Base-by-base conservation (phyloP, 1,139 yeast genomes). In the Hansenula lynferdii region DNA sequence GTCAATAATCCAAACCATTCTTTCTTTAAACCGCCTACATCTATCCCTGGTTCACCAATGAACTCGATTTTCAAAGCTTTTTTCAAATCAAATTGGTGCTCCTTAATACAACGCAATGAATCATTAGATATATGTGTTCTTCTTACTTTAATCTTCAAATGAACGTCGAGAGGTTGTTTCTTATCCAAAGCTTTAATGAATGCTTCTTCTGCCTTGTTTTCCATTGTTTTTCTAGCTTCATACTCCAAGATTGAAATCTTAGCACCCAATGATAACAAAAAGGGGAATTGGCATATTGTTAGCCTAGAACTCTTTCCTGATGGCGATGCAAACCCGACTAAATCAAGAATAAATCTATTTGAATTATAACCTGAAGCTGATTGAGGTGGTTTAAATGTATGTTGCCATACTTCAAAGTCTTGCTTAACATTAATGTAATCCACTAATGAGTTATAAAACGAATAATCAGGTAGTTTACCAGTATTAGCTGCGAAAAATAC, bases 21-120 rank as follows among this genome's bases (percentile, higher is more conserved):
- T 56, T 89, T 90, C 48, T 81, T 77, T 43, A 90, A 67, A 0
- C 98, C 98, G 1, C 97, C 98, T 0, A 89, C 97, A 64, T 92
- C 98, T 18, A 90, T 72, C 0, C 97, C 97, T 0, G 92, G 94
- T 54, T 92, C 97, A 39, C 80, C 80, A 4, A 82, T 60, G 58
- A 92, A 92, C 51, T 85, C 90, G 11, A 92, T 83, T 46, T 78
- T 70, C 22, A 90, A 61, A 3, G 87, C 75, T 56, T 89, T 90
- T 53, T 83, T 80, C 44, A 90, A 66, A 50, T 85, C 87, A 11
- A 62, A 60, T 33, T 73, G 76, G 50, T 80, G 76, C 10, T 61
- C 55, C 40, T 76, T 75, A 28, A 90, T 78, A 41, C 77, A 70
- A n/a, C 70, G 64, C 26, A 92, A 62, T 1, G 97, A 86, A 58